Evolutionary conservation across 2,329 filamentous ascomycete genomes (phyloP).

Genomic region (Alternaria arborescens): DNA sequence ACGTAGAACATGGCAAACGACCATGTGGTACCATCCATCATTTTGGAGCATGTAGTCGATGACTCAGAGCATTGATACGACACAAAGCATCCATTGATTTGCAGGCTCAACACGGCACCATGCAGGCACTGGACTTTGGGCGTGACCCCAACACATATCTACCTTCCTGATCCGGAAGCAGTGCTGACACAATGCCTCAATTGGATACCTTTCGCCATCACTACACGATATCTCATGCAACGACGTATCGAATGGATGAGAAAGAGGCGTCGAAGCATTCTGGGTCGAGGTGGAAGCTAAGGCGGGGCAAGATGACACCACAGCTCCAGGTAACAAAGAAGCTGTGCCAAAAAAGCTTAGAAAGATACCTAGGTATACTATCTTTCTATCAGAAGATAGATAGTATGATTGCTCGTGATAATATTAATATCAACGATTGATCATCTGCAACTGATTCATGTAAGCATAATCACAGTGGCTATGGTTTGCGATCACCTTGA

Average conservation of each 20-base stretch:
- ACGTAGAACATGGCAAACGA: not conserved
- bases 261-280: not conserved
- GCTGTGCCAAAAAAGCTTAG: constrained; percentile 19
- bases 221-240: not conserved
- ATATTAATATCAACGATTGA: no score
- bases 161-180: not conserved
- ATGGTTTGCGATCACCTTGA: no score
- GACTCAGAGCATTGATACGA: not conserved
- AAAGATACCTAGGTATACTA: no score
- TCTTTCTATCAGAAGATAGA: no score
- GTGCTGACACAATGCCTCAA: not conserved
- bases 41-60: not conserved
- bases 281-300: not conserved
- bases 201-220: not conserved
- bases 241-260: not conserved
- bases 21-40: not conserved
- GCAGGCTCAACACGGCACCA: not conserved
- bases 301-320: not conserved
- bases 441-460: no score
- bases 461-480: no score
- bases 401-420: no score
- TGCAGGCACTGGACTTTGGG: not conserved
- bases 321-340: not conserved
- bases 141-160: not conserved
- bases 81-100: not conserved